phyloP scores from a whole-genome alignment of 306 rosid species.

The Nissolia schottii region DNA sequence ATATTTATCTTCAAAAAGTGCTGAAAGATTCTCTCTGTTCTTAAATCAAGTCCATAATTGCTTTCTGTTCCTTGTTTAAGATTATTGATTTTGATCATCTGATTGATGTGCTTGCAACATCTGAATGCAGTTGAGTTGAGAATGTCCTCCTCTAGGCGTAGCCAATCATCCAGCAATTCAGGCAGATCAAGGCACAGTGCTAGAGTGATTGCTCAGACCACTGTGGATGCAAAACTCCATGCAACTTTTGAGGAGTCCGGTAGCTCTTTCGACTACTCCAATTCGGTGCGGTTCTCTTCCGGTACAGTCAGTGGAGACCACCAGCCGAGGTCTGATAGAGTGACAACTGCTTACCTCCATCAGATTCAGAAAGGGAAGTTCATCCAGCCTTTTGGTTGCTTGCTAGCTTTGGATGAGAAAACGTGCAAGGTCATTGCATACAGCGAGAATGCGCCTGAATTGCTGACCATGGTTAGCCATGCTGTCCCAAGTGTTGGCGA shows the following conservation, averaged over 20 bases:
- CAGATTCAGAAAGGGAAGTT: conserved; percentile 75
- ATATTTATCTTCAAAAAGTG: neutral
- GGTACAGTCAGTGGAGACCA: conserved; percentile 36
- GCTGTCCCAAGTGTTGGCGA: conserved; percentile 86
- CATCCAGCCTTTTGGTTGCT: conserved; percentile 82
- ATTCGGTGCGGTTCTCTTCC: conserved; percentile 50
- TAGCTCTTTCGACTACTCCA: conserved; percentile 75
- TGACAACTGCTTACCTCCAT: conserved; percentile 72
- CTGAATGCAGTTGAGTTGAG: conserved; percentile 32
- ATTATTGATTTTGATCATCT: neutral
- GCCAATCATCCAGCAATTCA: conserved; percentile 63
- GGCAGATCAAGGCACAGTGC: conserved; percentile 64
- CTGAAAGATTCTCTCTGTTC: neutral
- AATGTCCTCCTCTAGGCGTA: conserved; percentile 72
- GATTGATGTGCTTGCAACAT: neutral
- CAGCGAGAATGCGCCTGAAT: conserved; percentile 84
- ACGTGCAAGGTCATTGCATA: conserved; percentile 71
- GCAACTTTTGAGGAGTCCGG: conserved; percentile 75
- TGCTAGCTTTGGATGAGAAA: conserved; percentile 79
- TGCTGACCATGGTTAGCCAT: conserved; percentile 77
- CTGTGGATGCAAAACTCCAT: conserved; percentile 75
- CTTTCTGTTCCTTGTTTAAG: neutral
- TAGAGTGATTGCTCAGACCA: conserved; percentile 68
- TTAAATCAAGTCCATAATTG: neutral
- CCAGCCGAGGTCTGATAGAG: conserved; percentile 58